Evolutionary conservation across 2,329 filamentous ascomycete species (phyloP).

Genomic region (Leptographium radiaticola): DNA sequence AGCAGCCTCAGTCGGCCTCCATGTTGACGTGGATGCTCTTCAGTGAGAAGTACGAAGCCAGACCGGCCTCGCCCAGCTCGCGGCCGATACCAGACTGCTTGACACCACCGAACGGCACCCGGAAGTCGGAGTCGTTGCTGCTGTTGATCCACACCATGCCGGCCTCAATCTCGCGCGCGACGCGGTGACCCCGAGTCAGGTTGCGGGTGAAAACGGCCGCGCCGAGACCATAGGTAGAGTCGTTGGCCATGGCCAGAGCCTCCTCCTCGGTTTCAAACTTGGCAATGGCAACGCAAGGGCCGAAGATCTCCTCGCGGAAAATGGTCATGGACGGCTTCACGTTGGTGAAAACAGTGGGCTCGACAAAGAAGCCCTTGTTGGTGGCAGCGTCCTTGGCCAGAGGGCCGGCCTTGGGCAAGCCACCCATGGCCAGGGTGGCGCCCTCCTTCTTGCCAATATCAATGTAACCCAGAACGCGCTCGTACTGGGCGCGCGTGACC

Average conservation of each 20-base stretch:
- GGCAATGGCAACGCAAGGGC: conserved; percentile 21
- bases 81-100: conserved; percentile 24
- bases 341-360: conserved; percentile 22
- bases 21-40: conserved; percentile 24
- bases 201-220: conserved; percentile 45
- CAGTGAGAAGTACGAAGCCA: conserved; percentile 20
- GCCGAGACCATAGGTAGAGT: conserved; percentile 44
- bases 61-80: conserved; percentile 22
- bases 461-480: conserved; percentile 54
- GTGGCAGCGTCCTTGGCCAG: conserved; percentile 29
- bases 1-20: conserved; percentile 9
- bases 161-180: conserved; percentile 41
- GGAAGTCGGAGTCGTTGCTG: conserved; percentile 30
- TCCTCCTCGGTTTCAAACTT: conserved; percentile 24
- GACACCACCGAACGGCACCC: conserved; percentile 33
- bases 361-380: conserved; percentile 23
- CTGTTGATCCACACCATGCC: conserved; percentile 38
- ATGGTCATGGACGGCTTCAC: conserved; percentile 23
- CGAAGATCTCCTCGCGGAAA: conserved; percentile 24
- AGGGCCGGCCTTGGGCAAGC: conserved; percentile 25
- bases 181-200: conserved; percentile 29
- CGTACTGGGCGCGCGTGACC: conserved; percentile 54
- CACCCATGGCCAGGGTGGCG: conserved; percentile 47
- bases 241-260: conserved; percentile 22
- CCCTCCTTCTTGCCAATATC: conserved; percentile 53